Evolutionary conservation across 225 moss, liverwort and hornwort genomes (phyloP).

Genomic region (Sphagnum contortum): DNA sequence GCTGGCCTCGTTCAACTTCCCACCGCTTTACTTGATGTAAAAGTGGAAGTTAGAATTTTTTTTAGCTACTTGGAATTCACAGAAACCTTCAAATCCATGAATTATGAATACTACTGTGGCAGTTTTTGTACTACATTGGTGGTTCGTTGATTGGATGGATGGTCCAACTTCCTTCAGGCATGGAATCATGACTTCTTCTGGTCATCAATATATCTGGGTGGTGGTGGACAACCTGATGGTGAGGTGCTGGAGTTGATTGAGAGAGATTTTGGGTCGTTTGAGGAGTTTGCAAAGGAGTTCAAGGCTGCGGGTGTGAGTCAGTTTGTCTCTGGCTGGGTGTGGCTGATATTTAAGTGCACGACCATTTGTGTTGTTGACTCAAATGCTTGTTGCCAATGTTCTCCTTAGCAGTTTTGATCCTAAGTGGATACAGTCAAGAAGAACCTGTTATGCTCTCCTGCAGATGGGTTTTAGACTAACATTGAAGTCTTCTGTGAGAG

Average conservation of each 20-base stretch:
- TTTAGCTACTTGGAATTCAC: background rate
- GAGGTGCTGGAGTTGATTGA: constrained; percentile 40
- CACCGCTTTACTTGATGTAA: too few species aligned
- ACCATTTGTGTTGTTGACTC: too few species aligned
- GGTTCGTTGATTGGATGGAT: background rate
- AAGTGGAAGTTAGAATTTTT: background rate
- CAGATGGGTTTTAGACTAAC: too few species aligned
- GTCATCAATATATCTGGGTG: constrained; percentile 52
- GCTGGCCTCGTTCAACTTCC: constrained; percentile 40
- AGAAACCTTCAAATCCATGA: background rate
- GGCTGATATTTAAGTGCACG: constrained; percentile 40
- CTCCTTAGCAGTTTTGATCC: too few species aligned
- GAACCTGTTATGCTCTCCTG: too few species aligned
- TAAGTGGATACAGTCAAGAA: too few species aligned
- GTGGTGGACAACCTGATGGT: constrained; percentile 45
- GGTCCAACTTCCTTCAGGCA: constrained; percentile 17
- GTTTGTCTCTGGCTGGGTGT: constrained; percentile 83
- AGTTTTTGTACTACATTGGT: background rate
- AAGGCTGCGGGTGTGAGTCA: constrained; percentile 64
- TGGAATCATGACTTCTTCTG: constrained; percentile 89
- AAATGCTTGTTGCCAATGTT: too few species aligned
- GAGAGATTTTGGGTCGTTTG: constrained; percentile 64
- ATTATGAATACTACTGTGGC: background rate
- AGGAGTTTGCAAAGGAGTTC: constrained; percentile 51
- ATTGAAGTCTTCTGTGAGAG: too few species aligned